Evolutionary conservation across 2,329 filamentous ascomycete species (phyloP).

Genomic region (Gnomoniopsis sp.): DNA sequence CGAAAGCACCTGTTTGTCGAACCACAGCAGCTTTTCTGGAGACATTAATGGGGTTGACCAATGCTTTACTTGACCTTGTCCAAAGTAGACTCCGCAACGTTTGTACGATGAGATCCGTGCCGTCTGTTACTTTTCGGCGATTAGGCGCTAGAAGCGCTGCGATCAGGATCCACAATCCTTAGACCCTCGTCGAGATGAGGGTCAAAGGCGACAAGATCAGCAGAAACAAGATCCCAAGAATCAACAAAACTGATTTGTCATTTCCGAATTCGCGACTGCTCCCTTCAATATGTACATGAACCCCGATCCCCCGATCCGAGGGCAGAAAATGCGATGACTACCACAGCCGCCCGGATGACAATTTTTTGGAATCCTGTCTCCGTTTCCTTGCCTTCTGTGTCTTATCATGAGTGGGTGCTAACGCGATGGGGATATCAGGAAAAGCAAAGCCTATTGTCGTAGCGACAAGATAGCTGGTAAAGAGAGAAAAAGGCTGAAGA

Average conservation of each 20-base stretch:
- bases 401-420: background rate
- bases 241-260: background rate
- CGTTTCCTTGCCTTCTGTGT: background rate
- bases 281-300: background rate
- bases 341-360: background rate
- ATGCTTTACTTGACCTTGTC: too few species aligned
- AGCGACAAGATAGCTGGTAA: background rate
- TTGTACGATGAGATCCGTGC: too few species aligned
- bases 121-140: too few species aligned
- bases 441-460: background rate
- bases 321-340: background rate
- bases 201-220: too few species aligned
- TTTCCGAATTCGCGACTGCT: background rate
- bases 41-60: too few species aligned
- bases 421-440: background rate
- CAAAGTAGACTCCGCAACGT: too few species aligned
- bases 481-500: background rate
- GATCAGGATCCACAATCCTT: too few species aligned
- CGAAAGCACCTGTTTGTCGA: too few species aligned
- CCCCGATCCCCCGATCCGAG: background rate
- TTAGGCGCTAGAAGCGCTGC: too few species aligned
- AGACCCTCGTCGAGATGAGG: too few species aligned
- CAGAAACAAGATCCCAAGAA: too few species aligned
- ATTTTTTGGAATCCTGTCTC: background rate
- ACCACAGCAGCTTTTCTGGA: too few species aligned